Conservation (phyloP, 345 rosid genomes). For the Pseudoturritis turrita region DNA sequence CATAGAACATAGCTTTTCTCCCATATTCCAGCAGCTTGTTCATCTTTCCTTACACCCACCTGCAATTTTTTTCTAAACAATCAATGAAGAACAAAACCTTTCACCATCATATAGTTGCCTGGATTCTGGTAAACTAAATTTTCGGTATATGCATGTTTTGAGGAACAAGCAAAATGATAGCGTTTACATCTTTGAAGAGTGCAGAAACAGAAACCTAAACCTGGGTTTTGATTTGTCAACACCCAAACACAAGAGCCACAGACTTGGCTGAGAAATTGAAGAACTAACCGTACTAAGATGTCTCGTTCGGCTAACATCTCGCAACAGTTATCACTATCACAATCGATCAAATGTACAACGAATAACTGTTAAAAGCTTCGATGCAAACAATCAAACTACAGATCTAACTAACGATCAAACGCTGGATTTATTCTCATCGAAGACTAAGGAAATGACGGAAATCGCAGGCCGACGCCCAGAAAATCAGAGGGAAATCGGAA, state of each 20-base stretch:
- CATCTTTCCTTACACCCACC: conserved; percentile 46
- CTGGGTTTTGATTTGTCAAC: not conserved
- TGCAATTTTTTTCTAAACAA: conserved; percentile 4
- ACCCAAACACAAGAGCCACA: not conserved
- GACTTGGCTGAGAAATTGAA: too few relatives aligned
- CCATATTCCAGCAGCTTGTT: conserved; percentile 76
- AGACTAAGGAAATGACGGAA: conserved; percentile 4
- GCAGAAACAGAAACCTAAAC: not conserved
- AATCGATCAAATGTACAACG: not conserved
- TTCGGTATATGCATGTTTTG: not conserved
- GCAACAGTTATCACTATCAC: too few relatives aligned
- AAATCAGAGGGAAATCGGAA: not conserved
- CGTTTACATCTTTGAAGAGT: too few relatives aligned
- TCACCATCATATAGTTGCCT: not conserved
- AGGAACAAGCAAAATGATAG: too few relatives aligned
- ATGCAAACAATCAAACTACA: not conserved
- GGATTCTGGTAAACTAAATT: not conserved
- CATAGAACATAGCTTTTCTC: conserved; percentile 75
- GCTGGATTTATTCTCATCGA: not conserved
- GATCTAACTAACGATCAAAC: conserved; percentile 9
- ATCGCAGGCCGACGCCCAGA: not conserved
- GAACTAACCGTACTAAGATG: too few relatives aligned
- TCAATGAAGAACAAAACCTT: conserved; percentile 6
- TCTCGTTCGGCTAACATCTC: too few relatives aligned
- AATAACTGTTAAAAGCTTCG: not conserved